Percentiles rank a stretch among this genome's conserved stretches.
Evolutionary conservation across 345 rosid genomes (phyloP).

Genomic region (Iberis pinnata): DNA sequence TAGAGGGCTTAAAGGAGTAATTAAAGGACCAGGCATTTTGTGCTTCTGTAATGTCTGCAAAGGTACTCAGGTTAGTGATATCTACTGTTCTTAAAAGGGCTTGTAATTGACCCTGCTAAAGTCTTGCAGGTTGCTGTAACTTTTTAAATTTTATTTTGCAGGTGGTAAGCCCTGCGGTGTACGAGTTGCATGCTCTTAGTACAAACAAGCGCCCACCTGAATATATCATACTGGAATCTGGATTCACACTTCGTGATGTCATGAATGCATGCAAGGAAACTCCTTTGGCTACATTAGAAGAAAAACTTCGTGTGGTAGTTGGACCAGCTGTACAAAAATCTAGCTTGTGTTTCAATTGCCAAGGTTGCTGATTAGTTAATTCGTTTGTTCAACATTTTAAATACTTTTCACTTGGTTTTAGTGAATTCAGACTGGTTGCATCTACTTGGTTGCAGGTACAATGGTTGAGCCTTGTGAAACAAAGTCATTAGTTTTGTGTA

Average conservation of each 20-base stretch:
- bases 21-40: conserved; percentile 53
- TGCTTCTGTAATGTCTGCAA: conserved; percentile 70
- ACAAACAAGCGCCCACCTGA: conserved; percentile 82
- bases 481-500: conserved; percentile 44
- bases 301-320: conserved; percentile 39
- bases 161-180: conserved; percentile 55
- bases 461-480: conserved; percentile 26
- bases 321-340: conserved; percentile 52
- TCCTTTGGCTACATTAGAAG: conserved; percentile 53
- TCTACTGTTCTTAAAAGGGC: conserved; percentile 2
- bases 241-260: conserved; percentile 69
- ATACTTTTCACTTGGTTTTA: not conserved
- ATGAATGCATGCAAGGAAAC: conserved; percentile 67
- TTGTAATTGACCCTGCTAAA: conserved; percentile 1
- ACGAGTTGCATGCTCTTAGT: conserved; percentile 82
- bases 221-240: conserved; percentile 63
- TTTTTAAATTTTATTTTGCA: conserved; percentile 18
- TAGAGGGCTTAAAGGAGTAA: conserved; percentile 52
- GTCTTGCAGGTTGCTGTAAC: conserved; percentile 3
- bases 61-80: conserved; percentile 48
- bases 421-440: not conserved
- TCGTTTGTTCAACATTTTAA: conserved; percentile 15
- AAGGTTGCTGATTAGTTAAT: conserved; percentile 48
- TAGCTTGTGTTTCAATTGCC: conserved; percentile 66
- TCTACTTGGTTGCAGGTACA: conserved; percentile 36